Conservation (phyloP, 2,329 filamentous ascomycete species). For the Metarhizium rileyi region DNA sequence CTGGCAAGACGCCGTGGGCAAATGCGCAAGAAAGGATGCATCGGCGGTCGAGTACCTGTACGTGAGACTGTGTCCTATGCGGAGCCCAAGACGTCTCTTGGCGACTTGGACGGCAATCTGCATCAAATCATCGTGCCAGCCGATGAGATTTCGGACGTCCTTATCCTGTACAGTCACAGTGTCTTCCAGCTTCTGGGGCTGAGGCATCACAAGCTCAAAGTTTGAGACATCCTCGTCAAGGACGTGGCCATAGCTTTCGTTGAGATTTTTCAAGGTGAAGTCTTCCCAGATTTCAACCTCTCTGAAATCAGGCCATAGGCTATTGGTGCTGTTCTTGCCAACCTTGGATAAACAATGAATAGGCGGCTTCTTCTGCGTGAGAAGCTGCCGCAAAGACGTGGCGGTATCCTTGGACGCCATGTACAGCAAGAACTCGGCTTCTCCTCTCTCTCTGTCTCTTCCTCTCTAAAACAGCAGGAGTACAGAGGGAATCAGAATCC, state of each 20-base stretch:
- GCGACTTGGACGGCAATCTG: neutral
- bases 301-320: no score
- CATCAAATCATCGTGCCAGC: neutral
- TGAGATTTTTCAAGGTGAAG: neutral
- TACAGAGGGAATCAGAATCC: no score
- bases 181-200: neutral
- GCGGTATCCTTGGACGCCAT: no score
- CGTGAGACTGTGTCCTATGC: fast-evolving
- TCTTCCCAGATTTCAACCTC: neutral
- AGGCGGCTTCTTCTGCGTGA: no score
- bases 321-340: no score
- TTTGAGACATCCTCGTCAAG: neutral
- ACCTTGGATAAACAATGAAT: no score
- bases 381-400: no score
- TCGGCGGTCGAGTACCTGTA: neutral
- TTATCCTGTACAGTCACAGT: fast-evolving
- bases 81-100: neutral
- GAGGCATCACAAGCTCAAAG: neutral
- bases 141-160: neutral
- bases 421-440: no score
- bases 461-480: no score
- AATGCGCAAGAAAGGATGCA: fast-evolving
- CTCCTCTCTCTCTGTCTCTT: no score
- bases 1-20: neutral
- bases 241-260: neutral